phyloP scores from a whole-genome alignment of 2,329 filamentous ascomycete species.

The Pseudofabraea citricarpa region DNA sequence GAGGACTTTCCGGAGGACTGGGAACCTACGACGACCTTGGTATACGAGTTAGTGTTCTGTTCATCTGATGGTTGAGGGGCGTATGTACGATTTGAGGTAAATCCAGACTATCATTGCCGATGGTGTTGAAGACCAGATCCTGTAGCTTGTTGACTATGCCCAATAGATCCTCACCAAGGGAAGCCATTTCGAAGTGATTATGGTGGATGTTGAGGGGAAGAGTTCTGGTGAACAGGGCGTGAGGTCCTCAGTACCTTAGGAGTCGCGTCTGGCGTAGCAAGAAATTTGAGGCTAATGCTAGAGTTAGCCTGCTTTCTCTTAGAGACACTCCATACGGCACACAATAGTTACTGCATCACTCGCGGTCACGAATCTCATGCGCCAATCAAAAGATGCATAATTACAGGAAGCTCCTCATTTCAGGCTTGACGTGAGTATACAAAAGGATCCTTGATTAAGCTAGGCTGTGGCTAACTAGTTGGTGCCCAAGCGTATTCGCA shows the following conservation, averaged over 20 bases:
- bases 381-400: too few relatives aligned
- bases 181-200: slow-evolving; percentile 71
- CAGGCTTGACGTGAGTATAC: too few relatives aligned
- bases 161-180: slow-evolving; percentile 92
- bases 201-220: slow-evolving; percentile 6
- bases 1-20: slow-evolving; percentile 98
- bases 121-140: slow-evolving; percentile 98
- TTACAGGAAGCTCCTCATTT: too few relatives aligned
- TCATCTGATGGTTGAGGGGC: slow-evolving; percentile 11
- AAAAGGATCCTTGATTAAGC: too few relatives aligned
- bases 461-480: too few relatives aligned
- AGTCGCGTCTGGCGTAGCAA: slow-evolving; percentile 11
- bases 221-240: slow-evolving; percentile 3
- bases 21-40: slow-evolving; percentile 91
- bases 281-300: too few relatives aligned
- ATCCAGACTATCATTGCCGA: slow-evolving; percentile 96
- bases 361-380: too few relatives aligned
- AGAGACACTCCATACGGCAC: too few relatives aligned
- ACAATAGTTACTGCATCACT: too few relatives aligned
- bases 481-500: too few relatives aligned
- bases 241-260: slow-evolving; percentile 1
- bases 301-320: too few relatives aligned
- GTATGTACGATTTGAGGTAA: slow-evolving; percentile 89
- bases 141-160: slow-evolving; percentile 97
- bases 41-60: slow-evolving; percentile 13